These are phyloP conservation scores for Wickerhamomyces canadensis DNA, from an alignment of 805 yeast species.

Conservation along the genomic window DNA sequence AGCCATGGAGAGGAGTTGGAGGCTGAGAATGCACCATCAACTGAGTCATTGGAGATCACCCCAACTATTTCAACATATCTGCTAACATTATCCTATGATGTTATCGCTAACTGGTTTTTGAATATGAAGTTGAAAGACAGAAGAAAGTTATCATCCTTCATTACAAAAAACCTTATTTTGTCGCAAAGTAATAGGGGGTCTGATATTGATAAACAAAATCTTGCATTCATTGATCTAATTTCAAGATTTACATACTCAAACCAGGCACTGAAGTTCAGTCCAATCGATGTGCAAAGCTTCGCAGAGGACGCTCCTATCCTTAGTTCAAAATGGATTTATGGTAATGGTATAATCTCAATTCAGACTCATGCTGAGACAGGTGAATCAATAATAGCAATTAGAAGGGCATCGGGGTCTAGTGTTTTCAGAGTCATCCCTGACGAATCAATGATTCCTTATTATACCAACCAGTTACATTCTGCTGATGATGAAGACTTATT, in stretches of 20 bases:
- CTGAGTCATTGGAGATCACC: slow-evolving; percentile 38
- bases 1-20: slow-evolving; percentile 38
- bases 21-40: slow-evolving; percentile 51
- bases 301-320: slow-evolving; percentile 20
- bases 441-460: slow-evolving; percentile 29
- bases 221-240: slow-evolving; percentile 64
- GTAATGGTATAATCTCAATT: slow-evolving; percentile 50
- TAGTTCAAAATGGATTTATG: slow-evolving; percentile 53
- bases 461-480: slow-evolving; percentile 20
- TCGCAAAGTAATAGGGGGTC: slow-evolving; percentile 32
- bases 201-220: slow-evolving; percentile 38
- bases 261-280: slow-evolving; percentile 43
- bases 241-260: slow-evolving; percentile 62
- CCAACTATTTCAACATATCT: slow-evolving; percentile 56
- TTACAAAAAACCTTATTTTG: slow-evolving; percentile 48
- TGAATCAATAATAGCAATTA: slow-evolving; percentile 40
- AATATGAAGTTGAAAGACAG: slow-evolving; percentile 57
- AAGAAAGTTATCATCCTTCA: slow-evolving; percentile 52
- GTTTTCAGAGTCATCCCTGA: slow-evolving; percentile 41
- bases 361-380: slow-evolving; percentile 50
- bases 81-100: slow-evolving; percentile 57
- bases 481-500: slow-evolving; percentile 21
- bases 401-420: slow-evolving; percentile 65
- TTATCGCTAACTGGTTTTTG: slow-evolving; percentile 68
- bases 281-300: slow-evolving; percentile 21